Evolutionary conservation across 371 early-diverging fungal species (phyloP), one percentile per base, ranked within the genome.

Genomic region (Mucor irregularis): DNA sequence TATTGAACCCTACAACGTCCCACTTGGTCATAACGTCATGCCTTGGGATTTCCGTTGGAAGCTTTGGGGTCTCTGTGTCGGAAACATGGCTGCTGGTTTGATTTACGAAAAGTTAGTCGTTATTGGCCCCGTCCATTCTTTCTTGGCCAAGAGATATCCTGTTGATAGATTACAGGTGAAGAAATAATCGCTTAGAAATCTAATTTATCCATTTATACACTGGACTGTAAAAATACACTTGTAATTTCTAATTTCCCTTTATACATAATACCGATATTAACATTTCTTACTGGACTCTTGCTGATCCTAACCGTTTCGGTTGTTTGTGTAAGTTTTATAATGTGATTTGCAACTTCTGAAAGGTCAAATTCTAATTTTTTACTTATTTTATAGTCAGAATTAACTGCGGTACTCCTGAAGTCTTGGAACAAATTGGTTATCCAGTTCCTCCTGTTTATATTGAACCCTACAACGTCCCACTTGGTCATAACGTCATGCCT

Each of bases 401-500:
- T 55, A 87, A 91, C 66, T 91, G 91, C 51, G 91, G 90, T 24
- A 79, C 82, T 2, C 49, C 73, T 0, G 52, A 68, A 4, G 75
- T 70, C 3, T 54, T 83, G 25, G 77, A 68, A 26, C 51, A 56
- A 14, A 22, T 73, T 2, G 81, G 84, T 1, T 85, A 80, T 56
- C 40, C 64, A 0, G 42, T 25, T 24, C 80, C 82, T 3, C 53
- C 66, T 25, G 67, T 63, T 38, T 31, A 65, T 13, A 83, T 89
- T 31, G 73, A 61, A 42, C 55, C 64, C 2, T 91, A 85, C 65
- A 85, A 87, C 52, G 66, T 66, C 6, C 73, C 73, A 16, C 52
- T 71, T 13, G 90, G 89, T 13, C 87, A 89, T 62, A 90, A 89
- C 42, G 83, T 89, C 16, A 64, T 90, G 57, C 90, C 90, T 0